Evolutionary conservation across 306 rosid species (phyloP).

Genomic region (Ceratonia siliqua): DNA sequence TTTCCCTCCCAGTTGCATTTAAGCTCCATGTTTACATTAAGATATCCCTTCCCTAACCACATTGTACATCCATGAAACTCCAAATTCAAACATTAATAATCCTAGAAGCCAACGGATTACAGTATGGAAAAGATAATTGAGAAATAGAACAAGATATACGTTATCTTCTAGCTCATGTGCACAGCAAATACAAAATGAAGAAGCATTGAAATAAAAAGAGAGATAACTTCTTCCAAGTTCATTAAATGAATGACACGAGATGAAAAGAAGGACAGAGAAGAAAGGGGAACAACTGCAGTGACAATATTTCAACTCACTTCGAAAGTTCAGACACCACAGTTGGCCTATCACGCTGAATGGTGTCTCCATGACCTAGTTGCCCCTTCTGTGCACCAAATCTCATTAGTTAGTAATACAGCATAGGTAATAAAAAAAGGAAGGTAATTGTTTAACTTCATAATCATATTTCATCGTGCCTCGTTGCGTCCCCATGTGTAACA

Average conservation of each 20-base stretch:
- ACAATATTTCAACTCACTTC: slow-evolving; percentile 57
- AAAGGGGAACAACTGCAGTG: background rate
- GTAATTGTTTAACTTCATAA: slow-evolving; percentile 17
- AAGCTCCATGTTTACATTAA: background rate
- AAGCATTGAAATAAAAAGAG: background rate
- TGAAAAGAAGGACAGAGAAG: background rate
- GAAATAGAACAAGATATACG: background rate
- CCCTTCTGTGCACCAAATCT: slow-evolving; percentile 72
- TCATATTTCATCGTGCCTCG: slow-evolving; percentile 55
- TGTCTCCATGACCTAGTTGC: slow-evolving; percentile 96
- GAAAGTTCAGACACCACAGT: slow-evolving; percentile 93
- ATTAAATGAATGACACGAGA: background rate
- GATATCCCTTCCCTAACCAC: background rate
- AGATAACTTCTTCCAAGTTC: background rate
- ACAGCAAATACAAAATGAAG: background rate
- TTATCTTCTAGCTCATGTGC: background rate
- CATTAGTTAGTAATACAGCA: slow-evolving; percentile 19
- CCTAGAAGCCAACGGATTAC: background rate
- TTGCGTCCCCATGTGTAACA: slow-evolving; percentile 99
- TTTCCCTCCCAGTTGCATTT: background rate
- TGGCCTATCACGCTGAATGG: slow-evolving; percentile 92
- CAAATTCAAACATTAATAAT: background rate
- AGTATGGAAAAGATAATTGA: background rate
- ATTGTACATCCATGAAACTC: background rate
- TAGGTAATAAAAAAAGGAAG: background rate